A percentile compares a stretch with the other conserved stretches of the same genome.
Evolutionary conservation across 1,139 yeast species (phyloP).

Genomic region (Yamadazyma aaseri): DNA sequence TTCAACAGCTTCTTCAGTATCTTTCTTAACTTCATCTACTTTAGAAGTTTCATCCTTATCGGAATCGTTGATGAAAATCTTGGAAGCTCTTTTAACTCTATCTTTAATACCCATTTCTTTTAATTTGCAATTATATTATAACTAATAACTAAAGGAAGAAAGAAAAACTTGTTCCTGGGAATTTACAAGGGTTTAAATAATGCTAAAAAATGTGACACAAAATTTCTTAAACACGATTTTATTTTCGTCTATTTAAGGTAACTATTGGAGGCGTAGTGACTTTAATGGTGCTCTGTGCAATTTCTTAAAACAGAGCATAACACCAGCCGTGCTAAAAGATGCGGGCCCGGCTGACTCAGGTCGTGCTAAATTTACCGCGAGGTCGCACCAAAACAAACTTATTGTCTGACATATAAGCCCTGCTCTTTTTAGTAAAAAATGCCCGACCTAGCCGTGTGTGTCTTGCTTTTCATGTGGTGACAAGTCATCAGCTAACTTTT

Average conservation of each 20-base stretch:
- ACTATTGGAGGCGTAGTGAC: neutral
- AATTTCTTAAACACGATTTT: constrained; percentile 3
- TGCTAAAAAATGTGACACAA: neutral
- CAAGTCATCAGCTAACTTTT: too few species aligned
- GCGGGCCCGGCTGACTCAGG: neutral
- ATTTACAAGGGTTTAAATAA: constrained; percentile 6
- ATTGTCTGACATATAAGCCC: too few species aligned
- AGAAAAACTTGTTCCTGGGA: constrained; percentile 1
- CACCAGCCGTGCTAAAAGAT: constrained; percentile 1
- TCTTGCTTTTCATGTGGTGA: too few species aligned
- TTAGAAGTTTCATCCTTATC: constrained; percentile 26
- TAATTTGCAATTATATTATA: neutral
- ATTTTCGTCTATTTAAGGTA: constrained; percentile 3
- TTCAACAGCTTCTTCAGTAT: constrained; percentile 14
- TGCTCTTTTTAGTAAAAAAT: too few species aligned
- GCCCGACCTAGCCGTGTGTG: too few species aligned
- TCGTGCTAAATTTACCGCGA: neutral
- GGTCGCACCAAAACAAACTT: too few species aligned
- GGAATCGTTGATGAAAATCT: constrained; percentile 35
- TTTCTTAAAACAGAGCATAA: constrained; percentile 1
- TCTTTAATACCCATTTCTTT: constrained; percentile 45
- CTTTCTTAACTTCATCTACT: constrained; percentile 21
- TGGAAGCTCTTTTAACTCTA: constrained; percentile 47
- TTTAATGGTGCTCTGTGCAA: neutral
- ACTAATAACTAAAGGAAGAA: constrained; percentile 1